Base-by-base conservation (phyloP, 495 filamentous ascomycete species). In the Penicillium soppii region DNA sequence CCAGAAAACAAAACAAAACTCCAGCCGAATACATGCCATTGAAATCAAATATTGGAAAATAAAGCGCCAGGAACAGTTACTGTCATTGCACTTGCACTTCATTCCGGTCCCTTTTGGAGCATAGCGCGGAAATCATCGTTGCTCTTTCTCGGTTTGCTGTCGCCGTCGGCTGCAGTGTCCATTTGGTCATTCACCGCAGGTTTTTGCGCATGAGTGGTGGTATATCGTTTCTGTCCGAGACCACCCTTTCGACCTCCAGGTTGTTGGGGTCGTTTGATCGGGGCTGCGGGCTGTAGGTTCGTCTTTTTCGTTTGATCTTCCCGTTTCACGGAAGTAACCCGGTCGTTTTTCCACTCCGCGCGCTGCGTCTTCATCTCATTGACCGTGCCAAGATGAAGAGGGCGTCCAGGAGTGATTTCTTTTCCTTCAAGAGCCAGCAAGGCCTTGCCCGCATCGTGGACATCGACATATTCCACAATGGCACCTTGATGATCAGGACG, bases 101-200 rank as follows among this genome's bases (percentile, higher is more conserved):
- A 73, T 53, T 67, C 62, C 57, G 46, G 43, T 38, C 55, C 63
- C 55, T 61, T 69, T 52, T 60, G 65, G 59, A 92, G 84, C 84
- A 96, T 82, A 30, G 80, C 82, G 61, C 85, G 89, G 70, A 96
- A 96, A 72, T 95, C 91, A 42, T 86, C 87, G 73, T 97, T 96
- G 63, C 80, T 91, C 79, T 91, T 92, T 48, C 67, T 76, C 43
- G 62, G 66, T 47, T 60, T 43, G 38, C 63, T 63, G 36, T 62
- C 66, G 50, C 66, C 47, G 33, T 72, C 59, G 37, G 65, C 61
- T 30, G 60, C 61, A 49, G 56, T 69, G 47, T 68, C 63, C 62
- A 62, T 69, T 56, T 62, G 57, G 58, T 66, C 57, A 40, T 58
- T 35, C 70, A 61, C 44, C 74, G 64, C 73, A 41, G 36, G 33